A percentile compares a stretch with the other conserved stretches of the same genome.
Conservation (phyloP, 139 green algal species). For the Parachlorella kessleri region DNA sequence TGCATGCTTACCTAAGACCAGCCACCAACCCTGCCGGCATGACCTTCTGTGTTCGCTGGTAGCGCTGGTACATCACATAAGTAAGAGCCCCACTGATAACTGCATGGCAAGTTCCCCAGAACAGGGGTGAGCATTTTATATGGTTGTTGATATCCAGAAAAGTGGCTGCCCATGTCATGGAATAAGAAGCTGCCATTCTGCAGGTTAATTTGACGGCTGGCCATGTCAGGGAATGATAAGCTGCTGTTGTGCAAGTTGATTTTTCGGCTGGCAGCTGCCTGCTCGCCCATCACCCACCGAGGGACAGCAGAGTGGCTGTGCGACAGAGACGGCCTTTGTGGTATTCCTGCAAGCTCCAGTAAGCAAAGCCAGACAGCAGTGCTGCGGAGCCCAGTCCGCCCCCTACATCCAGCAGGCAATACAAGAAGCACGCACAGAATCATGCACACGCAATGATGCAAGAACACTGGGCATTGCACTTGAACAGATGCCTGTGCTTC, state of each 20-base stretch:
- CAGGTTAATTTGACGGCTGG: neutral
- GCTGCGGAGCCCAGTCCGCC: constrained; percentile 21
- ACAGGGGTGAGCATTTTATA: neutral
- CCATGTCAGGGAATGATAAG: neutral
- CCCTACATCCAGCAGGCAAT: neutral
- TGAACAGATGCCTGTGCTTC: neutral
- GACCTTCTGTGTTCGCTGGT: constrained; percentile 11
- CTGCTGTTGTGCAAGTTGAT: neutral
- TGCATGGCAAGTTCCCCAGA: neutral
- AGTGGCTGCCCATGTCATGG: neutral
- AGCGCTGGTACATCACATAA: constrained; percentile 25
- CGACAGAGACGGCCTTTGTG: constrained; percentile 19
- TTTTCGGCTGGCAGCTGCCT: neutral
- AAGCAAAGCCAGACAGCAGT: constrained; percentile 11
- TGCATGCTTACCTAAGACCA: constrained; percentile 6
- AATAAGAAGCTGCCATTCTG: neutral
- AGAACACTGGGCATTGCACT: neutral
- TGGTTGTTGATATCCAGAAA: neutral
- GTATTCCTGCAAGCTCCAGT: constrained; percentile 10
- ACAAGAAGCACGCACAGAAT: neutral
- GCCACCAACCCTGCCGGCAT: constrained; percentile 24
- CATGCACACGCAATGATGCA: neutral
- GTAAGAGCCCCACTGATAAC: constrained; percentile 13
- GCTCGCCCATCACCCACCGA: neutral
- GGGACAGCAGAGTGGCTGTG: neutral